Evolutionary conservation across 2,329 filamentous ascomycete species (phyloP), one percentile per base, ranked within the genome.

Genomic region (Cladophialophora immunda): DNA sequence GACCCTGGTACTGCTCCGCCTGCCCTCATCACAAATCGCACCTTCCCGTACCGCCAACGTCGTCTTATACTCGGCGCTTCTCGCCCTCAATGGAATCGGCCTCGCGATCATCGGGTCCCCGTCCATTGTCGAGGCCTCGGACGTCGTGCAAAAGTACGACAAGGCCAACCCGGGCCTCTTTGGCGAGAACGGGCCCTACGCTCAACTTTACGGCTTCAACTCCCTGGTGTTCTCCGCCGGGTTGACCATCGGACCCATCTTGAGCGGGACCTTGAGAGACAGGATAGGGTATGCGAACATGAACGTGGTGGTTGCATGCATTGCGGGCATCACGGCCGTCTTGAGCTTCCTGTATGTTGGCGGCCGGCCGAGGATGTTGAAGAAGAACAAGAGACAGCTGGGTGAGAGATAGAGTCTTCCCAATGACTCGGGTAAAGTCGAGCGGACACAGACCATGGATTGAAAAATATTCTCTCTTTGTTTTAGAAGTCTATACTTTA

Each of bases 161-260:
- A 79, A 82, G 54, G 82, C 82, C 0, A 89, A 89, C 64, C 80
- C 80, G 0, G 82, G 81, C 0, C 78, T 86, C 58, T 89, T 89
- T 69, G 85, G 86, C 0, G 76, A 79, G 0, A 79, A 84, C 4
- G 85, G 85, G 3, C 87, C 88, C 0, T 89, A 89, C 73, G 88
- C 87, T 1, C 89, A 90, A 75, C 79, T 90, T 0, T 91, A 90
- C 74, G 87, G 86, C 2, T 78, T 90, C 66, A 89, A 87, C 71
- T 87, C 84, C n/a, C 84, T 90, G 81, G 82, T 87, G 0, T 90
- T 88, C 75, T 85, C 84, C 66, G 77, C 80, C 0, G 89, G 89
- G 0, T 76, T 90, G 59, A 85, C 87, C 0, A 61, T 89, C 5
- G 89, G 89, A 0, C 89, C 89, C 0, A 73, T 89, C 15, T 30